A percentile compares a stretch with the other conserved stretches of the same genome.
Evolutionary conservation across 2,329 filamentous ascomycete genomes (phyloP).

Genomic region (Aspergillus tanneri): DNA sequence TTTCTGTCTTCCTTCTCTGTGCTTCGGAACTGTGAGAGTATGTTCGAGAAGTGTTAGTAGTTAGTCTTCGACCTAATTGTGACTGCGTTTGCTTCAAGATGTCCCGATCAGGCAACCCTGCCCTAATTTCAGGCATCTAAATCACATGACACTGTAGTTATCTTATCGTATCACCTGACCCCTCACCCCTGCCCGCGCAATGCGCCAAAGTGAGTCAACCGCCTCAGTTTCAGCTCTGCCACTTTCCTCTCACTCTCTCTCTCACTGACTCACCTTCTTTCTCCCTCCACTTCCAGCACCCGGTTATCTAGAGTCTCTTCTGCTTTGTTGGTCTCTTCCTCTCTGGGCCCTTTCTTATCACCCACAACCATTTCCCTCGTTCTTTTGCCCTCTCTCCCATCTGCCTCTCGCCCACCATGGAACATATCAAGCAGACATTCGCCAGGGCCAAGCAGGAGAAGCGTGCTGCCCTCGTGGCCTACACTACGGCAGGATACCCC

Average conservation of each 20-base stretch:
- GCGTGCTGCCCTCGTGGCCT: conserved; percentile 84
- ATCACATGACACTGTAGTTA: conserved; percentile 9
- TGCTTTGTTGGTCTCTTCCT: conserved; percentile 1
- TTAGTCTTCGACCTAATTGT: no score
- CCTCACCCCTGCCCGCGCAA: not conserved
- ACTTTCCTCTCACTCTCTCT: not conserved
- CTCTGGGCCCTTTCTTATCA: conserved; percentile 1
- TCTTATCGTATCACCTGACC: conserved; percentile 27
- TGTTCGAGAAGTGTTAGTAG: no score
- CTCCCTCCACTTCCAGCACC: not conserved
- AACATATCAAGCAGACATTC: conserved; percentile 57
- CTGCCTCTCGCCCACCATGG: conserved; percentile 40
- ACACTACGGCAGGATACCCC: conserved; percentile 93
- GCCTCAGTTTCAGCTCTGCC: not conserved
- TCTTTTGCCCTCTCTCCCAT: conserved; percentile 12
- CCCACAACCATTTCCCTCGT: conserved; percentile 3
- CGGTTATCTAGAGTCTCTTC: not conserved
- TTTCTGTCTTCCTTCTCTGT: conserved; percentile 4
- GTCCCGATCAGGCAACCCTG: not conserved
- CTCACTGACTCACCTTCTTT: no score
- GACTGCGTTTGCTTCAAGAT: no score
- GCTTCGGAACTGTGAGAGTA: conserved; percentile 1
- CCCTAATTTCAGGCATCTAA: not conserved
- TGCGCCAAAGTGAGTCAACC: conserved; percentile 16
- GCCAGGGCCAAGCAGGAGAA: conserved; percentile 57